Conservation (phyloP, 345 rosid species). For the Pelargonium nanum region DNA sequence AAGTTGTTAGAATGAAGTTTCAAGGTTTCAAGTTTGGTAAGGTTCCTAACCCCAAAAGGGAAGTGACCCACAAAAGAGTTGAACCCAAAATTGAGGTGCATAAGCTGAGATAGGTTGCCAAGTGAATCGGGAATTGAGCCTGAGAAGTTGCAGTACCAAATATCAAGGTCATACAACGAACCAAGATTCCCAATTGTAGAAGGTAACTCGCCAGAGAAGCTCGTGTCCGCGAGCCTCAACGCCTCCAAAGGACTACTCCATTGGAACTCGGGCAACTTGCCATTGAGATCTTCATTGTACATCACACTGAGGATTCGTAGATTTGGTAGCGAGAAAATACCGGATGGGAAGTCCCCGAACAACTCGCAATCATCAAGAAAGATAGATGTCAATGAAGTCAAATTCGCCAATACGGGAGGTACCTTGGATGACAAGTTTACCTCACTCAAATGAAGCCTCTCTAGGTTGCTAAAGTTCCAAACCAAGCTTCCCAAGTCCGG, state of each 20-base stretch:
- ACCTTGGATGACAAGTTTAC: conserved; percentile 4
- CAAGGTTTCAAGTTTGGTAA: not conserved
- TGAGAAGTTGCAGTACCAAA: not conserved
- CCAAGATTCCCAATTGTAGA: conserved; percentile 2
- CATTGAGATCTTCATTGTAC: not conserved
- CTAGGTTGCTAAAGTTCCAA: conserved; percentile 9
- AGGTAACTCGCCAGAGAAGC: conserved; percentile 7
- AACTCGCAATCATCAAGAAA: not conserved
- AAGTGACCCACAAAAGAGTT: conserved; percentile 6
- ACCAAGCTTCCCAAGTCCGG: not conserved
- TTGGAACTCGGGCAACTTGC: conserved; percentile 14
- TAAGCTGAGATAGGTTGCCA: not conserved
- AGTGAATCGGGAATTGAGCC: conserved; percentile 4
- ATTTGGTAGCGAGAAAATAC: conserved; percentile 9
- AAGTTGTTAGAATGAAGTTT: not conserved
- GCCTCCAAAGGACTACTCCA: not conserved
- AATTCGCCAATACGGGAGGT: not conserved
- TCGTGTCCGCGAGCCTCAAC: not conserved
- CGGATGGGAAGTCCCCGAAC: conserved; percentile 7
- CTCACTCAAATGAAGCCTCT: conserved; percentile 5
- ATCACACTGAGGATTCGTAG: conserved; percentile 5
- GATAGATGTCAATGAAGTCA: conserved; percentile 10
- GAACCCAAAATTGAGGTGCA: not conserved
- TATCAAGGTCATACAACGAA: not conserved
- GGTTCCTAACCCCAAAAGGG: conserved; percentile 5